Base-by-base conservation (phyloP, 202 grass and related monocot genomes). In the Miscanthus sacchariflorus region DNA sequence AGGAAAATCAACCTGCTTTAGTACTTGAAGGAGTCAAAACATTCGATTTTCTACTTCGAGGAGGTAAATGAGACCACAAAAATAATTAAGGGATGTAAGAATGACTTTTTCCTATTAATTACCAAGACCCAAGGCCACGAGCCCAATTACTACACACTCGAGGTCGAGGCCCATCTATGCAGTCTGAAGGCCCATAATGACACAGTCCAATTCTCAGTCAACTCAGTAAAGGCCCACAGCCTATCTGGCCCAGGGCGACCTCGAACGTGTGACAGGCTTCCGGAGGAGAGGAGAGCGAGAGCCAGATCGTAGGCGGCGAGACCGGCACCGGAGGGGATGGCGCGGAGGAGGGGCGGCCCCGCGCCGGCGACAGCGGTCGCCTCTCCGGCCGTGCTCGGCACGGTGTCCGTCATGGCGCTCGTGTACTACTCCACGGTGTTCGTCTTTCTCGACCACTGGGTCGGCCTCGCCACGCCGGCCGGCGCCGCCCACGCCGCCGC, bases 361-460 rank as follows among this genome's bases (percentile, higher is more conserved):
- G 79, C 69, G 45, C 70, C 77, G 73, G 75, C 76, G 36, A 48
- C 78, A 72, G 74, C 64, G 17, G 83, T 50, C 85, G 79, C 83
- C 86, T 92, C 89, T 24, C 82, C 87, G 19, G 92, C 92, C 2
- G 76, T 96, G 13, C 64, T 94, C 21, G 80, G 63, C 23, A 76
- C 89, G 83, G 45, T 93, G 2, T 18, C 72, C n/a, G 28, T 88
- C 72, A 87, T 93, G 71, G 88, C 68, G 23, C 90, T 90, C 28
- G 93, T 81, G n/a, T 99, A 91, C 77, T 95, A 95, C 88, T 43
- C 80, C 45, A 93, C 93, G 75, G 89, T 99, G 54, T 97, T 99
- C 86, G 87, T 95, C 68, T 92, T 92, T 65, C 52, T 99, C 12
- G 90, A 97, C 80, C 90, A 89, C 48, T 94, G 87, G 93, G 79